Evolutionary conservation across 371 early-diverging fungal genomes (phyloP).

Genomic region (Homolaphlyctis polyrhiza): DNA sequence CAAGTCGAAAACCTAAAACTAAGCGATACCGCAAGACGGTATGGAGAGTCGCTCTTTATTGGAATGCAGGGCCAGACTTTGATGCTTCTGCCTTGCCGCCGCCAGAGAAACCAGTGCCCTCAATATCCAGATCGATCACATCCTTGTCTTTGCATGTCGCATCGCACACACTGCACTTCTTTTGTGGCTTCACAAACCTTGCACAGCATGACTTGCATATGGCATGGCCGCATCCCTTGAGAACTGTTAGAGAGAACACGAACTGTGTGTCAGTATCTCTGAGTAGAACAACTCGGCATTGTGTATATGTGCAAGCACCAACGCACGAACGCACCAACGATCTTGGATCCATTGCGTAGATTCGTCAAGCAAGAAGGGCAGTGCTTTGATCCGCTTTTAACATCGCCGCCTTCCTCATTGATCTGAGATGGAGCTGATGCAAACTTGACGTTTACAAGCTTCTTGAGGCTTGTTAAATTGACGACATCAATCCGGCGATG

Average conservation of each 20-base stretch:
- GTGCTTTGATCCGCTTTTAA: no score
- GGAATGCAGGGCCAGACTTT: slow-evolving; percentile 72
- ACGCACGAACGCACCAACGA: slow-evolving; percentile 49
- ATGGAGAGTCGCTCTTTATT: slow-evolving; percentile 16
- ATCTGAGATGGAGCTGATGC: no score
- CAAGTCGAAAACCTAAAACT: no score
- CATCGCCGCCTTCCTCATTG: no score
- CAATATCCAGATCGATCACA: slow-evolving; percentile 67
- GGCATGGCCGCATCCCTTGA: slow-evolving; percentile 83
- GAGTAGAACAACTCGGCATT: not conserved
- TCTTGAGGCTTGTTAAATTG: no score
- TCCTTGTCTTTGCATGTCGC: slow-evolving; percentile 64
- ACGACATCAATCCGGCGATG: no score
- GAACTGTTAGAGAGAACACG: slow-evolving; percentile 37
- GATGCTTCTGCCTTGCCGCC: slow-evolving; percentile 71
- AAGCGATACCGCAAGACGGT: no score
- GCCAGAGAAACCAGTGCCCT: slow-evolving; percentile 65
- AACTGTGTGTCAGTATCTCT: not conserved
- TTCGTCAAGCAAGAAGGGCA: slow-evolving; percentile 85
- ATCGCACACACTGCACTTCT: slow-evolving; percentile 80
- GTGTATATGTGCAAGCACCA: not conserved
- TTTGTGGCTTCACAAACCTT: slow-evolving; percentile 69
- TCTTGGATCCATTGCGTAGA: slow-evolving; percentile 67
- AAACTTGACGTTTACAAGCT: no score
- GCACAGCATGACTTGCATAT: slow-evolving; percentile 72